Percentiles rank a stretch among this genome's conserved stretches.
Conservation (phyloP, 1,139 yeast genomes). For the Lizanozyma gosingica region DNA sequence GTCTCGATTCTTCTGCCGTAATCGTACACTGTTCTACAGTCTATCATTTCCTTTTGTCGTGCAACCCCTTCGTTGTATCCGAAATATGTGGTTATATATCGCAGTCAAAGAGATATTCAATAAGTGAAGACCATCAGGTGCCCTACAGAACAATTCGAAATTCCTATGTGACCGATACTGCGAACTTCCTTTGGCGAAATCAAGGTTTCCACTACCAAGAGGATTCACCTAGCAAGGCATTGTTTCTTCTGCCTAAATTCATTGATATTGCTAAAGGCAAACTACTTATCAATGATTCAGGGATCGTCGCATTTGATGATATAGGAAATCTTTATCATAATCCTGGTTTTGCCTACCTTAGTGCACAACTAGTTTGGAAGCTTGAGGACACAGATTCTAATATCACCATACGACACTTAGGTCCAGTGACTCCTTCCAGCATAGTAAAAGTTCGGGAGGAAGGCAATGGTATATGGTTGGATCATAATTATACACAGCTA, state of each 20-base stretch:
- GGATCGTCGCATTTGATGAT: constrained; percentile 12
- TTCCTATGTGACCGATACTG: constrained; percentile 26
- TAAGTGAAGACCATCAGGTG: constrained; percentile 7
- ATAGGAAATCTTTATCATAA: constrained; percentile 31
- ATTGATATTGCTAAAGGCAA: constrained; percentile 14
- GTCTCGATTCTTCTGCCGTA: neutral
- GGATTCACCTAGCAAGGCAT: constrained; percentile 14
- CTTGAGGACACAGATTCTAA: constrained; percentile 23
- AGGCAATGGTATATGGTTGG: neutral
- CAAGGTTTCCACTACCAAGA: constrained; percentile 9
- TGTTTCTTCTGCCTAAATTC: constrained; percentile 19
- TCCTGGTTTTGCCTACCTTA: constrained; percentile 28
- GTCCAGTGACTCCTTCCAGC: constrained; percentile 21
- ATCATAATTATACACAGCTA: constrained; percentile 11
- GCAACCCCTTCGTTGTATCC: constrained; percentile 23
- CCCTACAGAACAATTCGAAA: constrained; percentile 15
- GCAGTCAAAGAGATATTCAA: constrained; percentile 15
- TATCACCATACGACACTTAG: constrained; percentile 26
- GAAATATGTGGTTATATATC: constrained; percentile 28
- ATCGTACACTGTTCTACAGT: neutral
- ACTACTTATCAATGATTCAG: constrained; percentile 15
- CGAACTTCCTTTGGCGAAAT: constrained; percentile 34
- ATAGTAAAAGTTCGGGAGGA: neutral
- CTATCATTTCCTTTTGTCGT: neutral
- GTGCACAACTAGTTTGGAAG: constrained; percentile 27